phyloP scores from a whole-genome alignment of 768 basidiomycete genomes.

The Serendipita sp. region DNA sequence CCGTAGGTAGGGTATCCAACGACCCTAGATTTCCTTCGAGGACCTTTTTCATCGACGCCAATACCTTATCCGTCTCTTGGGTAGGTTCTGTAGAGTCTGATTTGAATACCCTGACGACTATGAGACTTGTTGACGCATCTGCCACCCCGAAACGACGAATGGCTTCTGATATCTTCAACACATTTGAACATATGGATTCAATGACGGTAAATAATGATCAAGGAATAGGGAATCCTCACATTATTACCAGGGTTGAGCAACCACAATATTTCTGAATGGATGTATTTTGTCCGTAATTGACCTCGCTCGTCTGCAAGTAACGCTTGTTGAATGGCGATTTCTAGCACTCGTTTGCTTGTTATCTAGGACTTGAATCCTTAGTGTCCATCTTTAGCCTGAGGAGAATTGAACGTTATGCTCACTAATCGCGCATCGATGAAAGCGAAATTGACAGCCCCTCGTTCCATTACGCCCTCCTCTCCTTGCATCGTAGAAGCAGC shows the following conservation, averaged over 20 bases:
- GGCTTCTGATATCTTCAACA: conserved; percentile 67
- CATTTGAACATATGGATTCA: background rate
- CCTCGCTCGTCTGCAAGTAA: conserved; percentile 48
- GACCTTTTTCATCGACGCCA: conserved; percentile 36
- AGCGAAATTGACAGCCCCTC: conserved; percentile 72
- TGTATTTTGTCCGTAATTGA: conserved; percentile 59
- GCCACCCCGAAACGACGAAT: conserved; percentile 76
- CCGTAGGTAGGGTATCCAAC: conserved; percentile 38
- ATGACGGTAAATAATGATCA: background rate
- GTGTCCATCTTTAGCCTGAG: background rate
- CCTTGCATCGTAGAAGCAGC: conserved; percentile 47
- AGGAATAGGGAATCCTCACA: conserved; percentile 23
- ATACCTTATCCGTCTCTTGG: conserved; percentile 21
- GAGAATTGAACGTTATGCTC: conserved; percentile 17
- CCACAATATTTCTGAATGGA: conserved; percentile 88
- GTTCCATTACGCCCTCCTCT: conserved; percentile 44
- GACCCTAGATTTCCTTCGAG: conserved; percentile 42
- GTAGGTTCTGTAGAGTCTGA: conserved; percentile 20
- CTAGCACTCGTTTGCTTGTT: conserved; percentile 60
- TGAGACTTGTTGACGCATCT: conserved; percentile 40
- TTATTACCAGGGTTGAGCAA: conserved; percentile 76
- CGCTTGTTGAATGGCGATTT: conserved; percentile 72
- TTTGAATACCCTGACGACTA: conserved; percentile 48
- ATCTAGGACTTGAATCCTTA: conserved; percentile 33
- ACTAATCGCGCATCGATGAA: conserved; percentile 81